Evolutionary conservation across 2,329 filamentous ascomycete genomes (phyloP).

Genomic region (Xylariaceae sp.): DNA sequence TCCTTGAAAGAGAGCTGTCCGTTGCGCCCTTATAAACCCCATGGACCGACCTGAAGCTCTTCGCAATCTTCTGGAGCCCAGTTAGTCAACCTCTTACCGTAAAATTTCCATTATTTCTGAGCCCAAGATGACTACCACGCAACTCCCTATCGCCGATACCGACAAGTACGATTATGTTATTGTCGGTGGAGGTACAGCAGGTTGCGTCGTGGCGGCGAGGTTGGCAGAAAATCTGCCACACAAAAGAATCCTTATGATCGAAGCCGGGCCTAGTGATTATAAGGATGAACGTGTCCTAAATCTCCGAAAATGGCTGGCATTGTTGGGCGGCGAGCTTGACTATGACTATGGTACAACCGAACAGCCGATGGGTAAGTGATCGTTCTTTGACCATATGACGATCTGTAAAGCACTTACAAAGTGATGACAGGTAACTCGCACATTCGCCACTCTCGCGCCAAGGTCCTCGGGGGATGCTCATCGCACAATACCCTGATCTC

Average conservation of each 20-base stretch:
- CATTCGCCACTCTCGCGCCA: slow-evolving; percentile 87
- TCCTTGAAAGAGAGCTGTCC: slow-evolving; percentile 5
- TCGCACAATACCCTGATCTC: slow-evolving; percentile 93
- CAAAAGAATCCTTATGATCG: slow-evolving; percentile 76
- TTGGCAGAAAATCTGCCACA: slow-evolving; percentile 78
- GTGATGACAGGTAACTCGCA: slow-evolving; percentile 66
- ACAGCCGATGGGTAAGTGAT: slow-evolving; percentile 65
- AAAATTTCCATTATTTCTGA: neutral
- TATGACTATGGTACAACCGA: slow-evolving; percentile 88
- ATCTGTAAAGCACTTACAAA: slow-evolving; percentile 23
- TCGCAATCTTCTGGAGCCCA: neutral
- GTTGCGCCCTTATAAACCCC: slow-evolving; percentile 2
- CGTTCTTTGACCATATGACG: neutral
- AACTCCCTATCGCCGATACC: slow-evolving; percentile 58
- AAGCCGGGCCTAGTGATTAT: slow-evolving; percentile 84
- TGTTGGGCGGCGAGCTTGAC: slow-evolving; percentile 82
- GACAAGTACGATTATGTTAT: slow-evolving; percentile 78
- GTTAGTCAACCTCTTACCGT: neutral
- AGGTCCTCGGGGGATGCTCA: slow-evolving; percentile 87
- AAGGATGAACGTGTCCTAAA: slow-evolving; percentile 82
- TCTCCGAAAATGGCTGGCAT: slow-evolving; percentile 77
- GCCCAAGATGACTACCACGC: slow-evolving; percentile 52
- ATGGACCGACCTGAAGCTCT: neutral
- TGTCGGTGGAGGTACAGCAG: slow-evolving; percentile 79
- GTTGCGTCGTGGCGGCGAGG: slow-evolving; percentile 76